Evolutionary conservation across 495 filamentous ascomycete genomes (phyloP).

Genomic region (Annulohypoxylon nitens): DNA sequence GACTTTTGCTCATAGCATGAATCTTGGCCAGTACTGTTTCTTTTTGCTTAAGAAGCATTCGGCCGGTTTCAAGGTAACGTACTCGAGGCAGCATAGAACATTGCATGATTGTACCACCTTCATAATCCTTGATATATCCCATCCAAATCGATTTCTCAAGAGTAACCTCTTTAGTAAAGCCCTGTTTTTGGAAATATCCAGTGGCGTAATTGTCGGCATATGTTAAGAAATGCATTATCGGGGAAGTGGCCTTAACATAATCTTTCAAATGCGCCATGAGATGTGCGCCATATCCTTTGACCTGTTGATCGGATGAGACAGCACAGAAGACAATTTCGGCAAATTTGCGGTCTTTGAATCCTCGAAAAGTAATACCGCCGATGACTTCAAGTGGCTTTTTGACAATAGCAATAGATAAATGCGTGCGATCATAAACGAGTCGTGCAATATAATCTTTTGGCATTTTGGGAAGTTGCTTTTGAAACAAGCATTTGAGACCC

Average conservation of each 20-base stretch:
- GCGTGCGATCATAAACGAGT: neutral
- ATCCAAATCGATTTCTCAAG: neutral
- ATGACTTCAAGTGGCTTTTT: neutral
- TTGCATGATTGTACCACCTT: neutral
- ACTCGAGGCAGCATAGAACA: neutral
- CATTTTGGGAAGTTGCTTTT: slow-evolving; percentile 1
- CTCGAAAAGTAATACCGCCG: neutral
- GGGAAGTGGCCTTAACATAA: neutral
- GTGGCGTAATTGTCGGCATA: neutral
- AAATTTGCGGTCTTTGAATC: neutral
- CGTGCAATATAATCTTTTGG: slow-evolving; percentile 1
- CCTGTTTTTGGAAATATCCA: neutral
- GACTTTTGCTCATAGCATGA: neutral
- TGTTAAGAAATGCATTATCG: neutral
- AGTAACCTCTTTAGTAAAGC: slow-evolving; percentile 1
- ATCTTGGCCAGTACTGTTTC: neutral
- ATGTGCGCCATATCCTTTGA: neutral
- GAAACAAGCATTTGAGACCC: neutral
- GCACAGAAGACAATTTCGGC: slow-evolving; percentile 1
- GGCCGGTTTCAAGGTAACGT: neutral
- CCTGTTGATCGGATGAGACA: neutral
- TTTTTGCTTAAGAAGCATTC: slow-evolving; percentile 3
- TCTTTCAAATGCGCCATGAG: neutral
- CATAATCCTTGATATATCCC: slow-evolving; percentile 3
- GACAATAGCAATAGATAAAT: neutral